Evolutionary conservation across 2,329 filamentous ascomycete species (phyloP).

Genomic region (Fusarium xyrophilum): DNA sequence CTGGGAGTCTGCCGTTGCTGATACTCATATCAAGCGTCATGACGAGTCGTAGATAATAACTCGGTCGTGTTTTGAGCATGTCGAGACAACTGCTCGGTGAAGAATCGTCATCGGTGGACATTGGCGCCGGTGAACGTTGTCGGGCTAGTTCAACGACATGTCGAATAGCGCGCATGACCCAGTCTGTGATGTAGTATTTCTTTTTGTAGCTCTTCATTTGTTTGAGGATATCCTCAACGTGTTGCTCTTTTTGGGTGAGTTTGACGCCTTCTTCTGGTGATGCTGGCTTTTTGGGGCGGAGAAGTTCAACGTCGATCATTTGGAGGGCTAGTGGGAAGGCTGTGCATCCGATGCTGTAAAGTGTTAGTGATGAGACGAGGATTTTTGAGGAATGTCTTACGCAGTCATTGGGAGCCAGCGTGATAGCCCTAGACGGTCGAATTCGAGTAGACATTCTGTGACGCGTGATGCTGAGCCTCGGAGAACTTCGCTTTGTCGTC

Average conservation of each 20-base stretch:
- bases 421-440: slow-evolving; percentile 25
- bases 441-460: slow-evolving; percentile 32
- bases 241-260: slow-evolving; percentile 27
- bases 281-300: slow-evolving; percentile 9
- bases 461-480: slow-evolving; percentile 35
- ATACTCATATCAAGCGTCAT: slow-evolving; percentile 40
- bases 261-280: neutral
- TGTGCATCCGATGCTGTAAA: slow-evolving; percentile 31
- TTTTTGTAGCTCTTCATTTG: slow-evolving; percentile 36
- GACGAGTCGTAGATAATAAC: slow-evolving; percentile 27
- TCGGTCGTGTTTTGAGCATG: slow-evolving; percentile 30
- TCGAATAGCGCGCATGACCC: slow-evolving; percentile 33
- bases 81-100: slow-evolving; percentile 23
- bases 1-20: slow-evolving; percentile 35
- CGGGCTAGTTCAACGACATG: slow-evolving; percentile 32
- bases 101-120: neutral
- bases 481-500: slow-evolving; percentile 34
- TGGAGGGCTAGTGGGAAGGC: slow-evolving; percentile 34
- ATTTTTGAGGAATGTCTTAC: neutral
- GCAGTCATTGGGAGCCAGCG: slow-evolving; percentile 40
- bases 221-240: slow-evolving; percentile 30
- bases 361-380: neutral
- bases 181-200: slow-evolving; percentile 37
- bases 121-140: slow-evolving; percentile 1
- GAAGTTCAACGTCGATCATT: slow-evolving; percentile 36